phyloP scores from a whole-genome alignment of 768 basidiomycete genomes.

The Phallus indusiatus region DNA sequence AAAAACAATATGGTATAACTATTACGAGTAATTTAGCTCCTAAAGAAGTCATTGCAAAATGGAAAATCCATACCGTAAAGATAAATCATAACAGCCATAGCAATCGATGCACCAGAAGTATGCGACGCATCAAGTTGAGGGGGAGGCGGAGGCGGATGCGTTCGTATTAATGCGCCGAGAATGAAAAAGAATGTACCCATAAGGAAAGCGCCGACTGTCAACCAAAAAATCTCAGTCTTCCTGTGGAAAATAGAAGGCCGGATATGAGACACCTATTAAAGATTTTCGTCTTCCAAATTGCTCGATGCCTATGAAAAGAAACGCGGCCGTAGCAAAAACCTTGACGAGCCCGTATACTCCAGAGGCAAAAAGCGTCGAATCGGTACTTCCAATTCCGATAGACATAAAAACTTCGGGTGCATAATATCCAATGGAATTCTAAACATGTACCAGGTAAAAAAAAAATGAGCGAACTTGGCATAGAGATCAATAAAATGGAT shows the following conservation, averaged over 20 bases:
- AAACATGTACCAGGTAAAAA: not conserved
- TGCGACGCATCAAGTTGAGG: conserved; percentile 15
- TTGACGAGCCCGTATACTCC: conserved; percentile 67
- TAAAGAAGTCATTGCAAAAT: conserved; percentile 48
- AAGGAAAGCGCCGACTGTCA: not conserved
- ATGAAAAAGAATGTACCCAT: conserved; percentile 80
- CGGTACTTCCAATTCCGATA: conserved; percentile 48
- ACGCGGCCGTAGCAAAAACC: conserved; percentile 53
- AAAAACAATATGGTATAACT: conserved; percentile 9
- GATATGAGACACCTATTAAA: conserved; percentile 23
- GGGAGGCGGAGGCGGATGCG: conserved; percentile 66
- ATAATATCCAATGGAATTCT: conserved; percentile 67
- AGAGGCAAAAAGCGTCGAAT: conserved; percentile 52
- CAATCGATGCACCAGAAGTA: conserved; percentile 41
- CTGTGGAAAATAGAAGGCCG: not conserved
- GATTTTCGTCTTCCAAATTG: conserved; percentile 58
- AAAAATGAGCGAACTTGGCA: not conserved
- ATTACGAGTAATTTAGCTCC: not conserved
- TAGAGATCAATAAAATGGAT: not conserved
- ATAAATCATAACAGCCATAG: conserved; percentile 82
- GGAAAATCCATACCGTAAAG: conserved; percentile 82
- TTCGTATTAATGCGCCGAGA: conserved; percentile 76
- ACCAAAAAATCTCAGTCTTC: not conserved
- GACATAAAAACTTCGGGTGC: conserved; percentile 66
- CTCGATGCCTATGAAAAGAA: conserved; percentile 62